These are phyloP conservation scores for Acorus gramineus DNA, from an alignment of 106 monocot species.

Conservation along the genomic window DNA sequence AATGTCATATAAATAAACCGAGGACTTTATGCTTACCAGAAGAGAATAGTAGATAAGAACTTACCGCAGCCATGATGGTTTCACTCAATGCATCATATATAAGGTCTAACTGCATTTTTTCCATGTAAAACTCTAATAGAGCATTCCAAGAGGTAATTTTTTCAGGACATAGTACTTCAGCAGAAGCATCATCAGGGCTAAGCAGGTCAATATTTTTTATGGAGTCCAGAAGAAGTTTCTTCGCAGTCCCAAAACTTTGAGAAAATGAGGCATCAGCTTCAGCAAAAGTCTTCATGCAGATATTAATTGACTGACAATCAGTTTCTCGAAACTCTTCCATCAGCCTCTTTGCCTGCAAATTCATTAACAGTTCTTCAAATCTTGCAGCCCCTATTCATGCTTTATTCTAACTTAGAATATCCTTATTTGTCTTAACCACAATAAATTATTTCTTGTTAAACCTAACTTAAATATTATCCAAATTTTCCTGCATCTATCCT, in stretches of 20 bases:
- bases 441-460: too few species aligned
- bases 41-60: slow-evolving; percentile 5
- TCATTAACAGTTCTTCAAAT: background rate
- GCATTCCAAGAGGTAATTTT: slow-evolving; percentile 56
- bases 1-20: background rate
- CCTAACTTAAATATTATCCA: too few species aligned
- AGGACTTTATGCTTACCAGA: background rate
- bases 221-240: slow-evolving; percentile 14
- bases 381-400: background rate
- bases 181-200: background rate
- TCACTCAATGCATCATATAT: slow-evolving; percentile 24
- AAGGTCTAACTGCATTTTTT: slow-evolving; percentile 36
- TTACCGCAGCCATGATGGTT: slow-evolving; percentile 38
- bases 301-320: slow-evolving; percentile 2
- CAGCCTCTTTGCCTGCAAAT: slow-evolving; percentile 36
- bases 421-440: too few species aligned
- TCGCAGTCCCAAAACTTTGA: slow-evolving; percentile 15
- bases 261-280: slow-evolving; percentile 15
- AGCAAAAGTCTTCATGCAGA: background rate
- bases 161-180: slow-evolving; percentile 10
- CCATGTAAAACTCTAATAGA: slow-evolving; percentile 29
- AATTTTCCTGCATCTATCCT: too few species aligned
- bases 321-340: slow-evolving; percentile 15
- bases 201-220: slow-evolving; percentile 13
- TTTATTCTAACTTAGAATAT: background rate